Evolutionary conservation across 495 filamentous ascomycete species (phyloP), one percentile per base, ranked within the genome.

Genomic region (Neurospora sp.): DNA sequence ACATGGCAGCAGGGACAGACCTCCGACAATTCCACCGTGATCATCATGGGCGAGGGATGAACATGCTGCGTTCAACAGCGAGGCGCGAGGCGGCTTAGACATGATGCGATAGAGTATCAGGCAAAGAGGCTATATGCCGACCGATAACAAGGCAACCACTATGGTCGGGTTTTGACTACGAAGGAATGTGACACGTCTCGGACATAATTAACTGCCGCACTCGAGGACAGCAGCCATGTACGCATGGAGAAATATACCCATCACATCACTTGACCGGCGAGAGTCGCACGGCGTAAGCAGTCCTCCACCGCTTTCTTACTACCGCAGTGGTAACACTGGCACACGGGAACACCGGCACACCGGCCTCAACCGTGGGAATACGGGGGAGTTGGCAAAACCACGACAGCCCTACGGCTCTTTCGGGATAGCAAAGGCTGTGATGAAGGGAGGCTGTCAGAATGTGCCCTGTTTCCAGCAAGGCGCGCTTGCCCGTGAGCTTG

Each of bases 171-270:
- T 35, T 18, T 37, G 6, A 35, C 27, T 7, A 27, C 54, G 54
- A 66, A 66, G 54, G 54, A 66, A 66, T 66, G 54, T 66, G 54
- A 66, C 54, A 66, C 54, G 54, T 66, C 54, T 66, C 54, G 54
- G 54, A 27, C 54, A 35, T 35, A 66, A 66, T 35, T 35, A 35
- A 66, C 54, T 66, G 27, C 54, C 54, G 54, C 54, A 66, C 27
- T 37, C 23, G 27, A 66, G 27, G 54, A 66, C 54, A 66, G 14
- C 54, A 66, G 27, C 54, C 54, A 66, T 16, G 27, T 37, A 35
- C 54, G 27, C 54, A 66, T 35, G 54, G 54, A 66, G 54, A 66
- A 66, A 66, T 35, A 66, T 35, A 14, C 14, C 54, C 54, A 18
- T 66, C 54, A 66, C 54, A 66, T 66, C 54, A 66, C 31, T 66